Conservation (phyloP, 441 rosid genomes). For the Gossypium schwendimanii region DNA sequence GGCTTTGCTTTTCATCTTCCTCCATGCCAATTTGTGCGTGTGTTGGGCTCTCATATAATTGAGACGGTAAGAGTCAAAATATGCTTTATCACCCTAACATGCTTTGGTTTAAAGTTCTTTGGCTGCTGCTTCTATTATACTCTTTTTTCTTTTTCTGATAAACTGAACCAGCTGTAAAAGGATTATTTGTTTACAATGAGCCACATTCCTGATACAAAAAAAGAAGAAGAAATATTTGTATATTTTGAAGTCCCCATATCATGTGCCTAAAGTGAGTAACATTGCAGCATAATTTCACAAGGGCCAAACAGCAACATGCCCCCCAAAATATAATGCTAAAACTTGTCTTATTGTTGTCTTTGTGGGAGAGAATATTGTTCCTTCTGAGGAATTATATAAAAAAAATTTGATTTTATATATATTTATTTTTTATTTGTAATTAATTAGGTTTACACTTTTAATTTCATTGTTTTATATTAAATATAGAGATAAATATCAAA, state of each 20-base stretch:
- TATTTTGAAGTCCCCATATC: constrained; percentile 19
- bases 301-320: constrained; percentile 4
- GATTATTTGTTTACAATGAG: constrained; percentile 7
- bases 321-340: background rate
- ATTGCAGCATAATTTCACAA: constrained; percentile 18
- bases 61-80: constrained; percentile 39
- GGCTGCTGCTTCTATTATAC: constrained; percentile 18
- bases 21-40: constrained; percentile 21
- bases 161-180: constrained; percentile 17
- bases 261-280: constrained; percentile 38
- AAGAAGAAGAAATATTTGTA: background rate
- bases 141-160: constrained; percentile 5
- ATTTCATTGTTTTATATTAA: too few relatives aligned
- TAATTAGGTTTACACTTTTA: too few relatives aligned
- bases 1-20: constrained; percentile 13
- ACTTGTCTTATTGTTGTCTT: constrained; percentile 17
- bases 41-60: constrained; percentile 26
- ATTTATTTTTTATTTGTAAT: too few relatives aligned
- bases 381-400: background rate
- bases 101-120: constrained; percentile 25
- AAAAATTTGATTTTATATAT: too few relatives aligned
- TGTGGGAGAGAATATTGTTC: background rate
- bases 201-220: background rate
- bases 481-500: too few relatives aligned
- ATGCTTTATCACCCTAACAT: constrained; percentile 28